These are phyloP conservation scores for Chlorella sp. DNA, from an alignment of 139 green algal genomes.

Conservation along the genomic window DNA sequence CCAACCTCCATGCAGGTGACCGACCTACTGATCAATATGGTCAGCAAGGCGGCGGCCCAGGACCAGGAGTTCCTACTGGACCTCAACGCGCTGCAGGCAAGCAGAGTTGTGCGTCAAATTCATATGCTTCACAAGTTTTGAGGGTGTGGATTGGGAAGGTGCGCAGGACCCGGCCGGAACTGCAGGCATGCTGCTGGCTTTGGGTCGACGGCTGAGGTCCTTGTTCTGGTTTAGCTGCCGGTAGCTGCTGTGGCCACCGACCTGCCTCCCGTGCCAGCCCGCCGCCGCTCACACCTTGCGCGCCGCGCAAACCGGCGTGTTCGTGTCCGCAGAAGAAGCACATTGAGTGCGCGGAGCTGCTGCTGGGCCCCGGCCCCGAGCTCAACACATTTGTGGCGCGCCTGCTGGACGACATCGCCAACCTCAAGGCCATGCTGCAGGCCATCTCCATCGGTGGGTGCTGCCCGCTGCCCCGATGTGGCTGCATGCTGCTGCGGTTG, in stretches of 20 bases:
- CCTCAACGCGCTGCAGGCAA: constrained; percentile 51
- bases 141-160: too few species aligned
- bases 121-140: too few species aligned
- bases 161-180: too few species aligned
- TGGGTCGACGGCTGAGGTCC: background rate
- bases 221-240: background rate
- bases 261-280: background rate
- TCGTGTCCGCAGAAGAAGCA: constrained; percentile 92
- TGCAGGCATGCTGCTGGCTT: background rate
- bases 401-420: constrained; percentile 87
- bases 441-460: constrained; percentile 83
- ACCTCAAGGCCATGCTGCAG: constrained; percentile 96
- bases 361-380: constrained; percentile 75
- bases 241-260: background rate
- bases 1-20: constrained; percentile 86
- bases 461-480: background rate
- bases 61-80: constrained; percentile 86
- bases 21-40: constrained; percentile 93
- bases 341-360: constrained; percentile 75
- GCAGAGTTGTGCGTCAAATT: background rate
- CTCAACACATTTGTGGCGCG: constrained; percentile 77
- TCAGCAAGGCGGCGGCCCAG: constrained; percentile 68
- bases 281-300: too few species aligned
- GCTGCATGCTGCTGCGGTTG: too few species aligned
- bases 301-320: too few species aligned